Evolutionary conservation across 2,329 filamentous ascomycete species (phyloP).

Genomic region (Fusarium lyarnte): DNA sequence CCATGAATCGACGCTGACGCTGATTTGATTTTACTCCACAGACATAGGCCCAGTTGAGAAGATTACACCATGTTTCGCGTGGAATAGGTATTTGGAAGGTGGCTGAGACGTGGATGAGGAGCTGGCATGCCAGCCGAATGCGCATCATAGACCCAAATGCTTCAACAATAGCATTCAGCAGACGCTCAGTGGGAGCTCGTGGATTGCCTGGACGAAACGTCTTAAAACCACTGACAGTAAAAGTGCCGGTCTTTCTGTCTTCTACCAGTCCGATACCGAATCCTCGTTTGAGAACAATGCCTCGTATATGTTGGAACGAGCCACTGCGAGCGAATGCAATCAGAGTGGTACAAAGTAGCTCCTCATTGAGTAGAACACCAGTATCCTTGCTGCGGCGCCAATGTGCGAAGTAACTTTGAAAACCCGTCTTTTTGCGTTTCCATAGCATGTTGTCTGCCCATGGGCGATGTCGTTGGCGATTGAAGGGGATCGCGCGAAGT

Average conservation of each 20-base stretch:
- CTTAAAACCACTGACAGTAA: constrained; percentile 47
- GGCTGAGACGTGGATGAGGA: constrained; percentile 70
- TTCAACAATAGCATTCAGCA: constrained; percentile 75
- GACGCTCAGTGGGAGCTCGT: constrained; percentile 64
- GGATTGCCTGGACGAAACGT: constrained; percentile 59
- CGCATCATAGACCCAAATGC: constrained; percentile 73
- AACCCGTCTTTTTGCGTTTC: constrained; percentile 41
- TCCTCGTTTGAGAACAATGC: constrained; percentile 46
- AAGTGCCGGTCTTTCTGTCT: constrained; percentile 27
- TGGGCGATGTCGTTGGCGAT: constrained; percentile 36
- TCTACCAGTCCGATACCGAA: constrained; percentile 44
- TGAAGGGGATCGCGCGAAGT: constrained; percentile 44
- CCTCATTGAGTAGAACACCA: constrained; percentile 49
- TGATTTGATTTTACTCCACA: constrained; percentile 53
- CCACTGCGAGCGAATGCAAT: constrained; percentile 54
- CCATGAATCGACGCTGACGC: constrained; percentile 50
- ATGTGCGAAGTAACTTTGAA: constrained; percentile 43
- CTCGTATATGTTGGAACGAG: constrained; percentile 46
- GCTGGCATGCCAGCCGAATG: constrained; percentile 64
- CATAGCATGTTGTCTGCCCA: constrained; percentile 43
- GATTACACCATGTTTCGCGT: constrained; percentile 68
- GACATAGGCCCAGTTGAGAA: constrained; percentile 75
- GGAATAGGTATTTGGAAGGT: constrained; percentile 68
- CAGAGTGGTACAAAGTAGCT: constrained; percentile 53
- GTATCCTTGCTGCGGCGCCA: constrained; percentile 39